Evolutionary conservation across 2,329 filamentous ascomycete species (phyloP), one percentile per base, ranked within the genome.

Genomic region (Sordariomycetes sp.): DNA sequence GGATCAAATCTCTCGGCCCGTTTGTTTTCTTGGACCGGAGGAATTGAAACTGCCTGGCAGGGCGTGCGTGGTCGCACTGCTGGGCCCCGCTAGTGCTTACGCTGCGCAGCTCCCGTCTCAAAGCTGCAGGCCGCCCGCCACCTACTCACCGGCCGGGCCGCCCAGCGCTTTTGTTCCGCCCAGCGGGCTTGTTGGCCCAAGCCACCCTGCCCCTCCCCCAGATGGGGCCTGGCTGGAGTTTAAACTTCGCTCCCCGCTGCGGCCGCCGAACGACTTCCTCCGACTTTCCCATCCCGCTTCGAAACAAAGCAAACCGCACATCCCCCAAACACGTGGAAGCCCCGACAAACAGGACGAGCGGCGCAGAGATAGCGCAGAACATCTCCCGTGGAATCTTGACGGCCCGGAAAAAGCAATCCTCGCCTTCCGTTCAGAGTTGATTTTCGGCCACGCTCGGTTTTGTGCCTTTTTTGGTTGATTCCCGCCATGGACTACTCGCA

Each of bases 401-500:
- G 40, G 40, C 40, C 18, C 40, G 18, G 18, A 46, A 46, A 46
- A n/a, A 32, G 28, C 4, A 32, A 43, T 4, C 5, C 46, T 54
- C 12, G 16, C 16, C 16, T n/a, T 34, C 6, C 53, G 22, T 40
- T 55, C 53, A n/a, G 14, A 40, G 14, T 28, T 25, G 11, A 34
- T 18, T 35, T n/a, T n/a, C n/a, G n/a, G n/a, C n/a, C n/a, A n/a
- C n/a, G n/a, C n/a, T n/a, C n/a, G n/a, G n/a, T n/a, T n/a, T n/a
- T n/a, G n/a, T n/a, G n/a, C n/a, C n/a, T n/a, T 25, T 6, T n/a
- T 55, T 40, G 11, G 12, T 37, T 25, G 14, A 40, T 32, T 16
- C 40, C 53, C 34, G 22, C 16, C 18, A 82, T 83, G 80, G 79
- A 82, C 67, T 83, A 78, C 69, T 72, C 64, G 55, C 71, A 72